Percentiles rank a stretch among this genome's conserved stretches.
These are phyloP conservation scores for Fomes fomentarius DNA, from an alignment of 1,284 basidiomycete genomes.

Conservation along the genomic window DNA sequence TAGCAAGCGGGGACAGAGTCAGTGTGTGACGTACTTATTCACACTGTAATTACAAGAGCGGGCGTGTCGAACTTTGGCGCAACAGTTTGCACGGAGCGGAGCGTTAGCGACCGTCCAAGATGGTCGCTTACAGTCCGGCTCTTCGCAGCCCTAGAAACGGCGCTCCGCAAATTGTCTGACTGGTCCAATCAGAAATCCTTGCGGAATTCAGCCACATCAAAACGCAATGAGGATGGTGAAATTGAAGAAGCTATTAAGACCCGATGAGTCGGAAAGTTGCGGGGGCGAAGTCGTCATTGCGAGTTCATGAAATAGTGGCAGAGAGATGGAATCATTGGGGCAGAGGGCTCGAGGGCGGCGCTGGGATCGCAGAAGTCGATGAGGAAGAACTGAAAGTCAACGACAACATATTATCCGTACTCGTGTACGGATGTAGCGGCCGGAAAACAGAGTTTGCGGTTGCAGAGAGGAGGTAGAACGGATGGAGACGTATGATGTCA, in stretches of 20 bases:
- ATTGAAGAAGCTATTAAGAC: background rate
- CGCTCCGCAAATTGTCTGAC: constrained; percentile 1
- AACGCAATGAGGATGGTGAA: background rate
- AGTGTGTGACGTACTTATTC: too few species aligned
- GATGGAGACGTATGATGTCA: background rate
- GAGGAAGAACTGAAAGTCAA: too few species aligned
- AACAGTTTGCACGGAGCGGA: background rate
- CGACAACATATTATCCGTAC: too few species aligned
- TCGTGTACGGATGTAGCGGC: too few species aligned
- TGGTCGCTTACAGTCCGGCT: background rate
- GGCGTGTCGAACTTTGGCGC: too few species aligned
- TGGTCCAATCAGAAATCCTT: constrained; percentile 8
- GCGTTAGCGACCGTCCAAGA: too few species aligned
- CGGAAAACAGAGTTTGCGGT: background rate
- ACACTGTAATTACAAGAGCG: too few species aligned
- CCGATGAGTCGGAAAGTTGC: too few species aligned
- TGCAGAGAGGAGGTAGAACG: background rate
- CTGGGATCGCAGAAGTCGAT: background rate
- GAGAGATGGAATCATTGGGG: background rate
- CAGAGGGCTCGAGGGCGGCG: background rate
- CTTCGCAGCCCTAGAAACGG: constrained; percentile 11
- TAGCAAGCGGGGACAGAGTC: too few species aligned
- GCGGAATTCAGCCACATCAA: background rate
- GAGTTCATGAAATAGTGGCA: too few species aligned
- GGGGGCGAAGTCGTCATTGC: too few species aligned